These are phyloP conservation scores for Mucor velutinosus DNA, from an alignment of 371 early-diverging fungal genomes.

Conservation along the genomic window DNA sequence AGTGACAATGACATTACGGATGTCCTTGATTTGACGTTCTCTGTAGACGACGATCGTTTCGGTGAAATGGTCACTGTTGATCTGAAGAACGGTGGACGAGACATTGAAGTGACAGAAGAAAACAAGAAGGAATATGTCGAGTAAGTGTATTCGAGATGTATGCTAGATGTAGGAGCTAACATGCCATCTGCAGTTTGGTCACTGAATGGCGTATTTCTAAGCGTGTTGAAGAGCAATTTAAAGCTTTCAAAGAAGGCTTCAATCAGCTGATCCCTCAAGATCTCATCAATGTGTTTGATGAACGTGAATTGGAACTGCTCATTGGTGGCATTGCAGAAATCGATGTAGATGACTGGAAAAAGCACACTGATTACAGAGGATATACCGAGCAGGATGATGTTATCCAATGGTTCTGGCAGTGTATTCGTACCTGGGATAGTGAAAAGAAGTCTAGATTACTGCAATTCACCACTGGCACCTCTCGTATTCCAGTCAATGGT, in stretches of 20 bases:
- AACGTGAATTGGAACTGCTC: constrained; percentile 96
- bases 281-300: constrained; percentile 94
- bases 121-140: constrained; percentile 77
- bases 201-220: constrained; percentile 85
- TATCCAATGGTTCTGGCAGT: constrained; percentile 98
- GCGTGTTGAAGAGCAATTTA: constrained; percentile 94
- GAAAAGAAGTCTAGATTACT: constrained; percentile 95
- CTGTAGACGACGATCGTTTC: constrained; percentile 92
- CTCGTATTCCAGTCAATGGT: constrained; percentile 97
- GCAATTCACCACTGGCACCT: constrained; percentile 98
- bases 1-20: constrained; percentile 90
- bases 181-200: constrained; percentile 52
- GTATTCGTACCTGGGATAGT: constrained; percentile 86
- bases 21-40: constrained; percentile 90
- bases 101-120: constrained; percentile 44
- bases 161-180: neutral
- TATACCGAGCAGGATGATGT: constrained; percentile 96
- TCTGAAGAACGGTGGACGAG: constrained; percentile 85
- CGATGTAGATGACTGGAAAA: constrained; percentile 99
- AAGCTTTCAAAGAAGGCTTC: constrained; percentile 94
- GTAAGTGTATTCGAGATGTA: neutral
- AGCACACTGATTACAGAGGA: constrained; percentile 98
- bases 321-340: constrained; percentile 98
- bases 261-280: constrained; percentile 95
- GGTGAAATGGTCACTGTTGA: constrained; percentile 91